A percentile compares a stretch with the other conserved stretches of the same genome.
Evolutionary conservation across 1,284 basidiomycete genomes (phyloP).

Genomic region (Paramarasmius palmivorus): DNA sequence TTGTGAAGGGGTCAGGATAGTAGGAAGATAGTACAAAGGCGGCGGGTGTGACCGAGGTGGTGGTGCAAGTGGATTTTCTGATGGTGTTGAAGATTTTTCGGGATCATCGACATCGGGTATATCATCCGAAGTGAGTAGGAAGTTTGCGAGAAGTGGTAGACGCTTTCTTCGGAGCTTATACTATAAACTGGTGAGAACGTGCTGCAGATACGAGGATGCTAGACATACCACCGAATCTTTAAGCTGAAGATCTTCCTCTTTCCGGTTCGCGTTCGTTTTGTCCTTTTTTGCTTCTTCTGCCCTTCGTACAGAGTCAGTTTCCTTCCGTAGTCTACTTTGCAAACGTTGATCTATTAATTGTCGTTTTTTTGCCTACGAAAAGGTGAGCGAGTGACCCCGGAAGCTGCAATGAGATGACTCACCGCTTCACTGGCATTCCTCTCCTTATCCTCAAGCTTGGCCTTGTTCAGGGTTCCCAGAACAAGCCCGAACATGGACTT

Average conservation of each 20-base stretch:
- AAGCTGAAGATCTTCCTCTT: constrained; percentile 77
- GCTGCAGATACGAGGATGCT: neutral
- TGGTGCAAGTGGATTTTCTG: constrained; percentile 44
- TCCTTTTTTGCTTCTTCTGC: constrained; percentile 83
- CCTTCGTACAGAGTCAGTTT: constrained; percentile 78
- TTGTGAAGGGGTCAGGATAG: constrained; percentile 66
- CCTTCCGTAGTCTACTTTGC: constrained; percentile 77
- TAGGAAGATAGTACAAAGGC: constrained; percentile 75
- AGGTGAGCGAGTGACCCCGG: neutral
- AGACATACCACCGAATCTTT: constrained; percentile 73
- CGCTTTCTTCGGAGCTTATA: constrained; percentile 70
- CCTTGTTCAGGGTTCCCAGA: constrained; percentile 78
- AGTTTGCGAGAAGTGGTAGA: constrained; percentile 71
- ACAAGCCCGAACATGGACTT: constrained; percentile 83
- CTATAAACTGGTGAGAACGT: constrained; percentile 33
- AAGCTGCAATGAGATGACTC: constrained; percentile 27
- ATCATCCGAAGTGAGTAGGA: constrained; percentile 71
- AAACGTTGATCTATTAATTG: constrained; percentile 78
- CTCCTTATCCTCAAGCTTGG: constrained; percentile 79
- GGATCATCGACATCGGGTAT: constrained; percentile 43
- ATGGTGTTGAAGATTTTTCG: constrained; percentile 10
- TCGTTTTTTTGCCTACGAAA: constrained; percentile 70
- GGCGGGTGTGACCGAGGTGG: constrained; percentile 68
- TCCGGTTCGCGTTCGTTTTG: constrained; percentile 69
- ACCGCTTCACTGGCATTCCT: constrained; percentile 78